Percentiles rank a stretch among this genome's conserved stretches.
These are phyloP conservation scores for Rehmannia glutinosa DNA, from an alignment of 257 asterid species.

Conservation along the genomic window DNA sequence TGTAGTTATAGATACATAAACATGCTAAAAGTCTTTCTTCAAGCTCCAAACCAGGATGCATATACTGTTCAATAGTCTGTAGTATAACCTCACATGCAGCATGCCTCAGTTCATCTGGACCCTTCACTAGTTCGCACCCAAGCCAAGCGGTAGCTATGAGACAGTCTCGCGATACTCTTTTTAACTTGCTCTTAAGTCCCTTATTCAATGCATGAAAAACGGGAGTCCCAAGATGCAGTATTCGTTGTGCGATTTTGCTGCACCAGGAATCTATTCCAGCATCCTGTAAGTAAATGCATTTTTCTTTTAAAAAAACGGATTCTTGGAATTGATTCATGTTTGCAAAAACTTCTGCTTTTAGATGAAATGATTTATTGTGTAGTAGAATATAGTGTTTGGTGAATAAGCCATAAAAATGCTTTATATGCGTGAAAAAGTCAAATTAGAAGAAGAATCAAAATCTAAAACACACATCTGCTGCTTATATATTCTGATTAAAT, in stretches of 20 bases:
- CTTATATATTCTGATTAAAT: no score
- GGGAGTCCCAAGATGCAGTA: conserved; percentile 47
- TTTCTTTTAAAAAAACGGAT: conserved; percentile 1
- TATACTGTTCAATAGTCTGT: conserved; percentile 53
- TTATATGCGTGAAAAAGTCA: neutral
- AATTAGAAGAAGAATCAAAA: no score
- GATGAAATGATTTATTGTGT: no score
- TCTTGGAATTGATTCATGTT: neutral
- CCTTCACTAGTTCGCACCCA: conserved; percentile 73
- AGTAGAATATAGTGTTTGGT: no score
- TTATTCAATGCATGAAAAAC: conserved; percentile 61
- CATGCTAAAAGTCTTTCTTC: conserved; percentile 93
- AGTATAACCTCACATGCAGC: conserved; percentile 71
- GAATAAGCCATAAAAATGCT: no score
- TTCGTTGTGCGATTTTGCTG: conserved; percentile 52
- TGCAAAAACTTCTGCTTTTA: no score
- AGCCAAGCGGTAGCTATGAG: conserved; percentile 72
- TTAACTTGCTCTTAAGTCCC: conserved; percentile 67
- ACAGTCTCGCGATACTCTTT: conserved; percentile 65
- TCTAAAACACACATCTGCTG: no score
- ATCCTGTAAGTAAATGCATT: conserved; percentile 40
- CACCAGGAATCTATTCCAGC: conserved; percentile 68
- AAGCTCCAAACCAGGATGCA: conserved; percentile 88
- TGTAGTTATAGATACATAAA: conserved; percentile 74
- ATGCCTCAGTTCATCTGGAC: conserved; percentile 61